Conservation (phyloP, 192 early-diverging fungal genomes). For the Diversispora epigaea region DNA sequence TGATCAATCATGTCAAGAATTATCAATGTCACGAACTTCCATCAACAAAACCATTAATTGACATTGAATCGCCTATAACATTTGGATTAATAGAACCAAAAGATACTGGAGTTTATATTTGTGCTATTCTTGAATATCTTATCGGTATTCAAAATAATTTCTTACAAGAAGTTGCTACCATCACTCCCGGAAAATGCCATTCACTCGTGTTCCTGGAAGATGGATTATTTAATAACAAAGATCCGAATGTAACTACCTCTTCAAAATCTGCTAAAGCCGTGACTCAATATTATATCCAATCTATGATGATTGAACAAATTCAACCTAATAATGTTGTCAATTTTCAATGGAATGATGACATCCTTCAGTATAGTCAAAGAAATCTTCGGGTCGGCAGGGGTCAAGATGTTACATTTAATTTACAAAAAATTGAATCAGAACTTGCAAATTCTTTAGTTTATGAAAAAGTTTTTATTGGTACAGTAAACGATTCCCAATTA, state of each 20-base stretch:
- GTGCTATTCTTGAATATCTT: slow-evolving; percentile 20
- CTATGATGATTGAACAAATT: background rate
- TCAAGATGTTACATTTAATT: slow-evolving; percentile 5
- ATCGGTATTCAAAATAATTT: slow-evolving; percentile 29
- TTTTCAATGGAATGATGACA: slow-evolving; percentile 17
- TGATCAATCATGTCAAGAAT: slow-evolving; percentile 3
- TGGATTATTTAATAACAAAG: background rate
- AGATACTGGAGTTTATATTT: slow-evolving; percentile 11
- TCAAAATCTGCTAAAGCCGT: background rate
- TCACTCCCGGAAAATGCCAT: background rate
- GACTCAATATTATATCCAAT: slow-evolving; percentile 3
- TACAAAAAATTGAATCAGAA: slow-evolving; percentile 10
- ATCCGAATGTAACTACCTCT: background rate
- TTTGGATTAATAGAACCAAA: slow-evolving; percentile 10
- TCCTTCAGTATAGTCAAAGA: slow-evolving; percentile 22
- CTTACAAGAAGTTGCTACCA: background rate
- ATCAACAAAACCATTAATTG: background rate
- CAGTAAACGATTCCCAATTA: background rate
- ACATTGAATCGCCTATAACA: background rate
- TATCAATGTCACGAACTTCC: slow-evolving; percentile 33
- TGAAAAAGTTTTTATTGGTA: background rate
- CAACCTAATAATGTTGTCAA: background rate
- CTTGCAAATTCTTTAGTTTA: background rate
- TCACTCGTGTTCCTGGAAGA: slow-evolving; percentile 5
- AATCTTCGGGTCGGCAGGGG: slow-evolving; percentile 11